Percentiles rank a stretch among this genome's conserved stretches.
These are phyloP conservation scores for Colletotrichum orchidophilum DNA, from an alignment of 2,329 filamentous ascomycete genomes.

Conservation along the genomic window DNA sequence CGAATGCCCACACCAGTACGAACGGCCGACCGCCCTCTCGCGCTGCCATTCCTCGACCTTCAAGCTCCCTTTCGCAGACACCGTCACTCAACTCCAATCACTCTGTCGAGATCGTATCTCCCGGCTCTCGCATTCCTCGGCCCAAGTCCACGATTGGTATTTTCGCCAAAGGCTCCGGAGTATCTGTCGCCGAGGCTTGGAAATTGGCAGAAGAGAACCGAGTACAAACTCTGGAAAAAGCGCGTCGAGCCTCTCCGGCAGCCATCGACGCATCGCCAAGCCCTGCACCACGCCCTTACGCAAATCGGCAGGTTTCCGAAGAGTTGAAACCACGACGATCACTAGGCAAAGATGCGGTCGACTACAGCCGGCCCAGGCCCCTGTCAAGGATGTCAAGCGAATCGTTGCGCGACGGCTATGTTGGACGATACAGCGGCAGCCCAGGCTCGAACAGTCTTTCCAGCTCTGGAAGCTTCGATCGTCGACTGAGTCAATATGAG, in stretches of 20 bases:
- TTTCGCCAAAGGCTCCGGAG: slow-evolving; percentile 39
- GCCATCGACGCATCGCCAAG: slow-evolving; percentile 58
- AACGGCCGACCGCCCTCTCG: slow-evolving; percentile 27
- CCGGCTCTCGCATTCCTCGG: slow-evolving; percentile 47
- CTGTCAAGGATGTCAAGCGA: slow-evolving; percentile 35
- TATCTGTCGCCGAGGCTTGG: slow-evolving; percentile 54
- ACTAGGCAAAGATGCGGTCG: slow-evolving; percentile 43
- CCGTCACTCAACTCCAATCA: slow-evolving; percentile 31
- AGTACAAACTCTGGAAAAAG: slow-evolving; percentile 43
- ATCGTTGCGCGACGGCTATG: slow-evolving; percentile 37
- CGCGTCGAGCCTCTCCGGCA: slow-evolving; percentile 36
- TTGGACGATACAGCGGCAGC: slow-evolving; percentile 31
- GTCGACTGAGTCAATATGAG: slow-evolving; percentile 23
- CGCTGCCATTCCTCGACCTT: slow-evolving; percentile 37
- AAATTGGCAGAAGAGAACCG: slow-evolving; percentile 44
- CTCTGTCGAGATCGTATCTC: slow-evolving; percentile 29
- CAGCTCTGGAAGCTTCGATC: slow-evolving; percentile 31
- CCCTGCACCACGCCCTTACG: slow-evolving; percentile 58
- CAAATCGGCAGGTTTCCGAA: slow-evolving; percentile 44
- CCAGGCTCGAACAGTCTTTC: slow-evolving; percentile 31
- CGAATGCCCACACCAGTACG: background rate
- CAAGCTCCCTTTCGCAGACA: slow-evolving; percentile 31
- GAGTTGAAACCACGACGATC: slow-evolving; percentile 43
- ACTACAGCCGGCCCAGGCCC: slow-evolving; percentile 39
- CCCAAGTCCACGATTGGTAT: slow-evolving; percentile 37